Evolutionary conservation across 768 basidiomycete species (phyloP), one percentile per base, ranked within the genome.

Genomic region (Lactarius akahatsu): DNA sequence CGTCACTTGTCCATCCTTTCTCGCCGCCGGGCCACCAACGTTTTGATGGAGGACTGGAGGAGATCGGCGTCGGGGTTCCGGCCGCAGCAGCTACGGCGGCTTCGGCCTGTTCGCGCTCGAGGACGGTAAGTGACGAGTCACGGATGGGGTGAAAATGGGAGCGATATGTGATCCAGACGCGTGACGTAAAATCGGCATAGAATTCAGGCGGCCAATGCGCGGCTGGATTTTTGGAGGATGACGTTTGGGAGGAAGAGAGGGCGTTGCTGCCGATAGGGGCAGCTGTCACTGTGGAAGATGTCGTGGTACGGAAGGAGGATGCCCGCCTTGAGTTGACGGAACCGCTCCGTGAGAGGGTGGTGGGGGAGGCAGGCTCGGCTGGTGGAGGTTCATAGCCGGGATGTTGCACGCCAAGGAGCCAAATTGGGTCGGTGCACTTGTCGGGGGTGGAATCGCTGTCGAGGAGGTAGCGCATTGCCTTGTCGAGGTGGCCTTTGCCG

Each of bases 121-220:
- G 77, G 3, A 78, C 74, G 6, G 80, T 73, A 20, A 86, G 77
- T 23, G 81, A 77, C 0, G 80, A 81, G 74, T 93, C 89, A 52
- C 86, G 81, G 71, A 98, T 95, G 2, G 93, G 89, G 0, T 85
- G 71, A 69, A 96, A 96, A 47, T 94, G 89, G 2, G 87, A 88
- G 28, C 96, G 91, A 77, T 98, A 98, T 0, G 95, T 96, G 54
- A 96, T 82, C 90, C 94, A 97, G 59, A 97, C 81, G 7, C 90
- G 82, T 0, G 92, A 92, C 0, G 88, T 88, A 75, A 96, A 98
- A 77, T 98, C 96, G 15, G 83, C 81, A 73, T 95, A 94, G 74
- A 97, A 97, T 41, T 84, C 82, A 9, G 87, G 83, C 0, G 92
- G 91, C 92, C 92, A 94, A 66, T 59, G 72, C 4, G 45, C 74